A percentile compares a stretch with the other conserved stretches of the same genome.
Evolutionary conservation across 805 yeast genomes (phyloP).

Genomic region (Teunomyces gatunensis): DNA sequence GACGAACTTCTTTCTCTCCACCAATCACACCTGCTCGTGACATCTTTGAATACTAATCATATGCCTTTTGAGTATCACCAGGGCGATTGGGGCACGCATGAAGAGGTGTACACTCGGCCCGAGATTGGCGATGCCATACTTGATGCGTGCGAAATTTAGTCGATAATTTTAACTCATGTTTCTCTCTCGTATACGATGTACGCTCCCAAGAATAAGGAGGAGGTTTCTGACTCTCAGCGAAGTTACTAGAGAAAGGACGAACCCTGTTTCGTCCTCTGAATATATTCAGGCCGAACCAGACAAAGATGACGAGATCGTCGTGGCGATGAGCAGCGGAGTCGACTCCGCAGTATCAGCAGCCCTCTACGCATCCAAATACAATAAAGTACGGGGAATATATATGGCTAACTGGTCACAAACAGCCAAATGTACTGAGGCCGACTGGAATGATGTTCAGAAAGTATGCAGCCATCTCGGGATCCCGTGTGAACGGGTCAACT

Average conservation of each 20-base stretch:
- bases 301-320: constrained; percentile 57
- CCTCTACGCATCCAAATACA: constrained; percentile 50
- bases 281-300: constrained; percentile 46
- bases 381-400: constrained; percentile 74
- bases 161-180: no score
- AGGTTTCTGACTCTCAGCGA: constrained; percentile 1
- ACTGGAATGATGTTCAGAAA: constrained; percentile 79
- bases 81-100: constrained; percentile 58
- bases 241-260: constrained; percentile 2
- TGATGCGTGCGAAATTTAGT: neutral
- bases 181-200: neutral
- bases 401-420: constrained; percentile 89
- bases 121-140: neutral
- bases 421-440: constrained; percentile 74
- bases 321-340: constrained; percentile 97
- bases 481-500: constrained; percentile 72
- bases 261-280: neutral
- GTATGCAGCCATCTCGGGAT: constrained; percentile 62
- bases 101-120: constrained; percentile 51
- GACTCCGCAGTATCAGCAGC: constrained; percentile 91
- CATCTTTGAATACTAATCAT: constrained; percentile 25
- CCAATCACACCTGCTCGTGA: constrained; percentile 46
- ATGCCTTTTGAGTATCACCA: constrained; percentile 8
- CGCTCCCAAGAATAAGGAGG: neutral
- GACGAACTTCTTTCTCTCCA: constrained; percentile 62